A percentile compares a stretch with the other conserved stretches of the same genome.
Conservation (phyloP, 1,284 basidiomycete genomes). For the Heterobasidion irregulare region DNA sequence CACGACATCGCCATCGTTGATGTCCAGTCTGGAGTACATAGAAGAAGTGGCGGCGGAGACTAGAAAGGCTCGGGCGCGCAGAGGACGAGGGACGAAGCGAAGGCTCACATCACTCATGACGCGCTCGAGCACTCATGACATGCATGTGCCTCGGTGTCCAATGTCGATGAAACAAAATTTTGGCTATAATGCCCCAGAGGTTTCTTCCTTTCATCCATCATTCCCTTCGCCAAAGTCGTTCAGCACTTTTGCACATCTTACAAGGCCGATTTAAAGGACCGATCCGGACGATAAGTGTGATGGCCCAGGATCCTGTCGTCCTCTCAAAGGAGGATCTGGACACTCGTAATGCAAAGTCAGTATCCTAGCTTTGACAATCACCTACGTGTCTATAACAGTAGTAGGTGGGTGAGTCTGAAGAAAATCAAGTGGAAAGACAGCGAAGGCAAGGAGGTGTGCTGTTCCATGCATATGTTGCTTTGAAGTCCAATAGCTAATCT, state of each 20-base stretch:
- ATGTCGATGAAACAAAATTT: too few relatives aligned
- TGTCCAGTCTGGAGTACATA: neutral
- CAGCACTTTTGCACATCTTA: too few relatives aligned
- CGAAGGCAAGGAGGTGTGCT: slow-evolving; percentile 59
- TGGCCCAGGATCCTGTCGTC: slow-evolving; percentile 24
- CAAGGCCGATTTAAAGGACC: too few relatives aligned
- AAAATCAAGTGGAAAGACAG: slow-evolving; percentile 70
- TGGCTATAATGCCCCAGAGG: too few relatives aligned
- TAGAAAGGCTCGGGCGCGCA: too few relatives aligned
- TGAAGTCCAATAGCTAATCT: neutral
- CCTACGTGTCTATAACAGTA: neutral
- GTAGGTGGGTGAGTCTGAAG: slow-evolving; percentile 71
- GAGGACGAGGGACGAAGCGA: too few relatives aligned
- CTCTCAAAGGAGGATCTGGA: slow-evolving; percentile 36
- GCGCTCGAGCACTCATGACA: too few relatives aligned
- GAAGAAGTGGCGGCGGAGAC: neutral
- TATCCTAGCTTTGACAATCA: slow-evolving; percentile 1
- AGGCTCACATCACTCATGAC: too few relatives aligned
- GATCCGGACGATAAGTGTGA: slow-evolving; percentile 4
- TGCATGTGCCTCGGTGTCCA: too few relatives aligned
- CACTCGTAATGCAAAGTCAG: slow-evolving; percentile 52
- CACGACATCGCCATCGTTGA: neutral
- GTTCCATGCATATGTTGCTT: slow-evolving; percentile 5
- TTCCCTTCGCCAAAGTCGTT: too few relatives aligned
- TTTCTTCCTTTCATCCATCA: too few relatives aligned